A percentile compares a stretch with the other conserved stretches of the same genome.
Evolutionary conservation across 768 basidiomycete species (phyloP).

Genomic region (Russula brevipes): DNA sequence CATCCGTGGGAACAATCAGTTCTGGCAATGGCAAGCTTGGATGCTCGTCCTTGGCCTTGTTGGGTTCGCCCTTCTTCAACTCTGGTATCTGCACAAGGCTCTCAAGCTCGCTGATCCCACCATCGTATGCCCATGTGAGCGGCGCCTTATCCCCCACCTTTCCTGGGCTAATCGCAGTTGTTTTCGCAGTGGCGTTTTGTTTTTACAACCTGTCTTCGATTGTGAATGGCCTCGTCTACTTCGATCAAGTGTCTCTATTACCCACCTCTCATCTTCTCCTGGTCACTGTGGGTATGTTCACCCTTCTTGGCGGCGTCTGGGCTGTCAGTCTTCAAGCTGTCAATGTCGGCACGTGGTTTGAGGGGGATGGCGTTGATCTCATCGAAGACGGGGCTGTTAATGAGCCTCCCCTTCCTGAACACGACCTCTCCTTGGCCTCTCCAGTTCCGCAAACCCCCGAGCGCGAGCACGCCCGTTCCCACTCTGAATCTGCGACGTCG

Average conservation of each 20-base stretch:
- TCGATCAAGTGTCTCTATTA: constrained; percentile 75
- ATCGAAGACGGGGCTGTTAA: constrained; percentile 1
- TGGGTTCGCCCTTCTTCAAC: constrained; percentile 71
- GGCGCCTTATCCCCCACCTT: neutral
- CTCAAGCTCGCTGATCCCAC: constrained; percentile 80
- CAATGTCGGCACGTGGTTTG: constrained; percentile 39
- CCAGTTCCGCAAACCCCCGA: constrained; percentile 7
- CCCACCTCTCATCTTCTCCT: constrained; percentile 63
- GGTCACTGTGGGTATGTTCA: constrained; percentile 67
- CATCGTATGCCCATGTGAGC: constrained; percentile 76
- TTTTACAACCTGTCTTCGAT: constrained; percentile 94
- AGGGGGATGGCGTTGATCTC: constrained; percentile 35
- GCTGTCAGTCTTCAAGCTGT: constrained; percentile 73
- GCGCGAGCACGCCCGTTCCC: constrained; percentile 3
- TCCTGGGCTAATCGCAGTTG: constrained; percentile 5
- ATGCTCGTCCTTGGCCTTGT: constrained; percentile 65
- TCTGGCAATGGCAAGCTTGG: constrained; percentile 83
- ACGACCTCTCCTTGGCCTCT: neutral
- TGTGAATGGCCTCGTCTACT: constrained; percentile 85
- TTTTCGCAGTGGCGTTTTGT: constrained; percentile 72
- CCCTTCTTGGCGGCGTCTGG: constrained; percentile 86
- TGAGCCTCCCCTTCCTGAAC: constrained; percentile 3
- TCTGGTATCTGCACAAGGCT: constrained; percentile 80
- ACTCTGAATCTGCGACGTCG: constrained; percentile 5
- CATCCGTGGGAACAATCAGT: constrained; percentile 69